phyloP scores from a whole-genome alignment of 140 eudicot species.

The Senecio squalidus region DNA sequence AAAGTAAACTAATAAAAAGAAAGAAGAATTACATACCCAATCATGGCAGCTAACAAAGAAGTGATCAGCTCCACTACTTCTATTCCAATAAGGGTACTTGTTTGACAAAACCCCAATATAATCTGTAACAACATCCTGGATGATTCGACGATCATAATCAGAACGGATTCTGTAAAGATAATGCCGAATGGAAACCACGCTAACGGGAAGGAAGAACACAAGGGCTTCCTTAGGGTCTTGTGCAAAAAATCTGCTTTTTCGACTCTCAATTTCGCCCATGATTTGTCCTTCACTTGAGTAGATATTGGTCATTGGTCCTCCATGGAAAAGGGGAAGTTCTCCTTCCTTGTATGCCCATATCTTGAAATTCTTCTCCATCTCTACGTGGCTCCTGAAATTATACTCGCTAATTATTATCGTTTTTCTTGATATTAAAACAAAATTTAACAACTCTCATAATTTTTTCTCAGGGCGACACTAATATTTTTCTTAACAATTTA shows the following conservation, averaged over 20 bases:
- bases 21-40: constrained; percentile 46
- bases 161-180: constrained; percentile 39
- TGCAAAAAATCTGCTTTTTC: constrained; percentile 31
- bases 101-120: constrained; percentile 46
- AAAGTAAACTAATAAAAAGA: background rate
- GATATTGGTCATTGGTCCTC: constrained; percentile 58
- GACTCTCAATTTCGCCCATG: constrained; percentile 50
- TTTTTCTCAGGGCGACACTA: background rate
- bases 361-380: constrained; percentile 69
- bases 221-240: constrained; percentile 49
- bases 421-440: background rate
- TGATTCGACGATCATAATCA: constrained; percentile 36
- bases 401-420: background rate
- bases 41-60: constrained; percentile 85
- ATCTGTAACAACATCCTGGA: constrained; percentile 50
- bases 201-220: constrained; percentile 58
- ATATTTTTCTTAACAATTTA: no score
- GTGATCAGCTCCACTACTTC: constrained; percentile 86
- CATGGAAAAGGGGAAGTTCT: constrained; percentile 65
- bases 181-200: constrained; percentile 42
- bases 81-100: constrained; percentile 76
- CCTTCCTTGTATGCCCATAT: constrained; percentile 86
- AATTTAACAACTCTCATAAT: background rate
- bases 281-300: constrained; percentile 79
- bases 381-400: constrained; percentile 35